These are phyloP conservation scores for Suillus fuscotomentosus DNA, from an alignment of 768 basidiomycete genomes.

Conservation along the genomic window DNA sequence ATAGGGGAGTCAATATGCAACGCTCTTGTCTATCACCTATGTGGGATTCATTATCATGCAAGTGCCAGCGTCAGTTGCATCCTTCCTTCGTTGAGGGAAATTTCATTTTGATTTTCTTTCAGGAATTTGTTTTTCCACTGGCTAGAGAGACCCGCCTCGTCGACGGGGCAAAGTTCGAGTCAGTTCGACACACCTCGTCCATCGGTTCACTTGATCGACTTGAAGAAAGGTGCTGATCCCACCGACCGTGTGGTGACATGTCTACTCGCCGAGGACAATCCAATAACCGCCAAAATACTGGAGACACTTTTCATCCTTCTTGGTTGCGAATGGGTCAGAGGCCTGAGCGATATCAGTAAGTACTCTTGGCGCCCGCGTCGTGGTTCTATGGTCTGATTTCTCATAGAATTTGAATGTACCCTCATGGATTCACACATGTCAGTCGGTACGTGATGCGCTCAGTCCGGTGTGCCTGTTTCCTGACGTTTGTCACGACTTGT, in stretches of 20 bases:
- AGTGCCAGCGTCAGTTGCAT: too few species aligned
- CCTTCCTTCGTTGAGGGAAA: too few species aligned
- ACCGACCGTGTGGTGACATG: conserved; percentile 89
- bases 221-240: conserved; percentile 74
- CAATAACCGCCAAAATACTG: conserved; percentile 96
- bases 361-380: conserved; percentile 15
- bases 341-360: conserved; percentile 97
- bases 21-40: too few species aligned
- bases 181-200: conserved; percentile 68
- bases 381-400: conserved; percentile 10
- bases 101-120: too few species aligned
- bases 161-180: conserved; percentile 48
- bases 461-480: background rate
- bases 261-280: conserved; percentile 94
- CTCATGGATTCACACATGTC: conserved; percentile 97
- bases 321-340: conserved; percentile 95
- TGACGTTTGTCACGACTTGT: conserved; percentile 26
- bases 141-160: conserved; percentile 27
- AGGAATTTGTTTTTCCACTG: too few species aligned
- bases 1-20: too few species aligned
- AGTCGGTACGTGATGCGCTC: conserved; percentile 56
- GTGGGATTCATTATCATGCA: too few species aligned
- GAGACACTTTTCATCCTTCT: conserved; percentile 91
- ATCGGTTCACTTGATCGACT: conserved; percentile 81
- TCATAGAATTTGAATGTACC: conserved; percentile 89